Percentiles rank a stretch among this genome's conserved stretches.
Conservation (phyloP, 1,284 basidiomycete species). For the Apiotrichum mycotoxinovorans region DNA sequence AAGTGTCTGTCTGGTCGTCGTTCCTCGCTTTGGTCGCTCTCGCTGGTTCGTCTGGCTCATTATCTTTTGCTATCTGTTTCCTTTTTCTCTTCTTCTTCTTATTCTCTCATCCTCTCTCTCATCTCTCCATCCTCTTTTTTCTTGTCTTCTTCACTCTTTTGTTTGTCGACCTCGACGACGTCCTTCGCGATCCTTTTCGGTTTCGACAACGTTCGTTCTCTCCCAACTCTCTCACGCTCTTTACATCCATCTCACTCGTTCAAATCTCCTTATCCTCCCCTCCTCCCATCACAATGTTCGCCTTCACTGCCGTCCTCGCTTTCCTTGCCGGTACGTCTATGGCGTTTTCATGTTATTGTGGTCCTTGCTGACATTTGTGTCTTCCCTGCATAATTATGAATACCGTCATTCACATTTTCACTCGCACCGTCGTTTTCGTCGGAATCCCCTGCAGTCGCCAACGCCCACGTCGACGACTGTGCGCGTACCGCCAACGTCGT, state of each 20-base stretch:
- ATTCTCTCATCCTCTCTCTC: not conserved
- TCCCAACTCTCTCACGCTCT: not conserved
- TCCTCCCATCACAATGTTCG: constrained; percentile 1
- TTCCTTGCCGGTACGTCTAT: constrained; percentile 32
- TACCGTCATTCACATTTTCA: not conserved
- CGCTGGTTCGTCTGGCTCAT: not conserved
- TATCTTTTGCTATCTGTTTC: not conserved
- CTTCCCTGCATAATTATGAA: too few species aligned
- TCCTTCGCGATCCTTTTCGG: too few species aligned
- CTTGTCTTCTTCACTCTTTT: too few species aligned
- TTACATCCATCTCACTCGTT: not conserved
- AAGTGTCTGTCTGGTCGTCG: too few species aligned
- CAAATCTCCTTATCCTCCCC: not conserved
- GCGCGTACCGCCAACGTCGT: constrained; percentile 46
- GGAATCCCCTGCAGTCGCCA: constrained; percentile 1
- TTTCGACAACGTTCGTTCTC: too few species aligned
- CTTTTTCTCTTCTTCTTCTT: not conserved
- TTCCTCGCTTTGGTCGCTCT: too few species aligned
- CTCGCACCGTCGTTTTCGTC: not conserved
- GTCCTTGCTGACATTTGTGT: not conserved
- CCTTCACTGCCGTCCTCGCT: constrained; percentile 1
- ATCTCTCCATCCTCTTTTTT: not conserved
- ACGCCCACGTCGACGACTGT: constrained; percentile 25
- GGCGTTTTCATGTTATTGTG: not conserved
- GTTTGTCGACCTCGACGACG: too few species aligned